Evolutionary conservation across 2,329 filamentous ascomycete genomes (phyloP).

Genomic region (Scedosporium aurantiacum): DNA sequence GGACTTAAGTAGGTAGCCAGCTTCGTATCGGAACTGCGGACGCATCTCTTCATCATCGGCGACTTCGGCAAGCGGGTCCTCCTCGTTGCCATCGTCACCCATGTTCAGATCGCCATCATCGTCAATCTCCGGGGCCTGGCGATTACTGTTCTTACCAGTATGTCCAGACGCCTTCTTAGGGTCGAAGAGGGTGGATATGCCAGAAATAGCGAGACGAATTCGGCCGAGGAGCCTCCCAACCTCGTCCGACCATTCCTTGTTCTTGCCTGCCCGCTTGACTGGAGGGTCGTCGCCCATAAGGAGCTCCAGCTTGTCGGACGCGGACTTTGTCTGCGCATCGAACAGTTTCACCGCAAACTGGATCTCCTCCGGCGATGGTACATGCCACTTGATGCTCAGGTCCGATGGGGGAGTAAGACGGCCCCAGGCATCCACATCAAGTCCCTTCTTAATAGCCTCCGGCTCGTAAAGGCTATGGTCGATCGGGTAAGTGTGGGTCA

Average conservation of each 20-base stretch:
- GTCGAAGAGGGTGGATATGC: slow-evolving; percentile 82
- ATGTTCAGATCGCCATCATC: slow-evolving; percentile 42
- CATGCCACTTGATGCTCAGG: slow-evolving; percentile 83
- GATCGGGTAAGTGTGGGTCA: slow-evolving; percentile 87
- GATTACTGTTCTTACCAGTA: slow-evolving; percentile 30
- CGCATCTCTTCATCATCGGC: slow-evolving; percentile 73
- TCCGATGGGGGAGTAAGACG: slow-evolving; percentile 61
- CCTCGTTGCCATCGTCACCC: slow-evolving; percentile 31
- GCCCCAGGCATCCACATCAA: slow-evolving; percentile 77
- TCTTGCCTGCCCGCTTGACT: slow-evolving; percentile 84
- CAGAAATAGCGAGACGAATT: slow-evolving; percentile 78
- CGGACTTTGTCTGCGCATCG: slow-evolving; percentile 67
- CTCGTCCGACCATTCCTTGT: slow-evolving; percentile 98
- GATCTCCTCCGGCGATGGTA: slow-evolving; percentile 68
- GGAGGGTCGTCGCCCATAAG: slow-evolving; percentile 74
- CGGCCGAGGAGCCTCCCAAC: slow-evolving; percentile 82
- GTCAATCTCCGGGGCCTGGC: slow-evolving; percentile 40
- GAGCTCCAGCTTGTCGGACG: slow-evolving; percentile 61
- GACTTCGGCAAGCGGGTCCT: slow-evolving; percentile 48
- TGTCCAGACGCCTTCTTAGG: slow-evolving; percentile 55
- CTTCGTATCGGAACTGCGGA: slow-evolving; percentile 78
- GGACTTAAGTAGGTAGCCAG: slow-evolving; percentile 65
- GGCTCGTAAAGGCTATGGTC: slow-evolving; percentile 84
- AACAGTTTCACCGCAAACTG: slow-evolving; percentile 85
- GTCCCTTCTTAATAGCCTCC: slow-evolving; percentile 56